A percentile compares a stretch with the other conserved stretches of the same genome.
Conservation (phyloP, 257 asterid species). For the Echium plantagineum region DNA sequence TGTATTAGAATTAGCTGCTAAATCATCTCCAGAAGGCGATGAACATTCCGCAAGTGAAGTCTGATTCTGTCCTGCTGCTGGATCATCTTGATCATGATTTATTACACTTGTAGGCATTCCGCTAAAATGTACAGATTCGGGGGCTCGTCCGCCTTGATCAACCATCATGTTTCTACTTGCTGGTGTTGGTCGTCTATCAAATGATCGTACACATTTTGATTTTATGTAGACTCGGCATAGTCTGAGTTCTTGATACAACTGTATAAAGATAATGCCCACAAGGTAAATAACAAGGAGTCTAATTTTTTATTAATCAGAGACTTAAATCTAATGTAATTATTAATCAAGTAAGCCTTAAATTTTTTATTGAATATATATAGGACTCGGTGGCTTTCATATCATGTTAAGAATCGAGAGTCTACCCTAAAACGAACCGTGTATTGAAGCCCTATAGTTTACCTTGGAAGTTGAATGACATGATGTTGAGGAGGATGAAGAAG, state of each 20-base stretch:
- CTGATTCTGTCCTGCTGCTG: background rate
- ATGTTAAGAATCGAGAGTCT: too few species aligned
- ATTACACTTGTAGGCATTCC: background rate
- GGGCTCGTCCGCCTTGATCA: background rate
- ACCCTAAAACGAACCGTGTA: too few species aligned
- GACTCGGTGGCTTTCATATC: too few species aligned
- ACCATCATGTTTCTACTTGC: too few species aligned
- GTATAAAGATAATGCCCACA: background rate
- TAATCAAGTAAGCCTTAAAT: too few species aligned
- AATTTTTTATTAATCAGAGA: too few species aligned
- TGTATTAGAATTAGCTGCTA: background rate
- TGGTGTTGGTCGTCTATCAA: conserved; percentile 37
- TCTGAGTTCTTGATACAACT: conserved; percentile 39
- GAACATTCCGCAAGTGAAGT: background rate
- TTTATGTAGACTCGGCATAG: conserved; percentile 40
- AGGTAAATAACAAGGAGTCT: too few species aligned
- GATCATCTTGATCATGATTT: background rate
- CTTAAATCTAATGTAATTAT: too few species aligned
- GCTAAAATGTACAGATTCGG: background rate
- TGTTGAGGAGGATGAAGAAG: conserved; percentile 20
- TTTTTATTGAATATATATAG: too few species aligned
- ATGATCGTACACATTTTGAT: conserved; percentile 35
- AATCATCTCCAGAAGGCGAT: background rate
- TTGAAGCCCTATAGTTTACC: conserved; percentile 8
- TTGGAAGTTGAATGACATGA: conserved; percentile 10